phyloP scores from a whole-genome alignment of 2,329 filamentous ascomycete genomes.

The Exophiala xenobiotica region DNA sequence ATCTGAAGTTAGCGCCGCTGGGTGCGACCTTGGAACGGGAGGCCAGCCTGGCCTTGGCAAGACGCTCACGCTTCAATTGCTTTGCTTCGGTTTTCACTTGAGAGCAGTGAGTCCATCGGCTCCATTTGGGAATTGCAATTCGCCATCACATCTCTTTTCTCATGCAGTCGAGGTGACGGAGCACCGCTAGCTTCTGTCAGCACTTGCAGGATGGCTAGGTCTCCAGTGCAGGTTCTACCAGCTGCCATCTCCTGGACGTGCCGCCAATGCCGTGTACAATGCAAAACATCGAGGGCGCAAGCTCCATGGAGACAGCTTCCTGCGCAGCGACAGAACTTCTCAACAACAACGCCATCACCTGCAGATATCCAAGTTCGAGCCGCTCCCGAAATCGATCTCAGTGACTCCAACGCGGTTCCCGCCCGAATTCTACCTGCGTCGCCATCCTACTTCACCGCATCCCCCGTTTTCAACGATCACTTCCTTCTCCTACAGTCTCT shows the following conservation, averaged over 20 bases:
- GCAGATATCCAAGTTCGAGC: constrained; percentile 33
- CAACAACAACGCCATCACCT: constrained; percentile 22
- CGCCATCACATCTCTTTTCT: not conserved
- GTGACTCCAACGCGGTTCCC: constrained; percentile 38
- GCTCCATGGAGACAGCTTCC: constrained; percentile 6
- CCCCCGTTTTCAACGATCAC: constrained; percentile 81
- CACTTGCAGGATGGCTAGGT: constrained; percentile 12
- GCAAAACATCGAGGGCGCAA: constrained; percentile 4
- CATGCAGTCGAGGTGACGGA: not conserved
- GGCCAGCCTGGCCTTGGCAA: no score
- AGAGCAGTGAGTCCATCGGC: no score
- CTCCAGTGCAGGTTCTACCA: constrained; percentile 14
- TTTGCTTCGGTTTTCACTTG: no score
- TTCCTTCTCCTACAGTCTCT: constrained; percentile 72
- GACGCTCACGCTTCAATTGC: no score
- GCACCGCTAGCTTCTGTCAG: not conserved
- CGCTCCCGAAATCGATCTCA: constrained; percentile 47
- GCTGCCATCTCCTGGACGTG: constrained; percentile 20
- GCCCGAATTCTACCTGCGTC: constrained; percentile 80
- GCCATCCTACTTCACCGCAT: constrained; percentile 91
- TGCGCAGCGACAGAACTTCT: constrained; percentile 13
- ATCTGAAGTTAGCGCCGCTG: no score
- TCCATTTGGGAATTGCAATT: not conserved
- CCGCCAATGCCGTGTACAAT: constrained; percentile 17
- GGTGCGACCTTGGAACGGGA: no score